phyloP scores from a whole-genome alignment of 805 yeast genomes.

The Zygotorulaspora chibaensis region DNA sequence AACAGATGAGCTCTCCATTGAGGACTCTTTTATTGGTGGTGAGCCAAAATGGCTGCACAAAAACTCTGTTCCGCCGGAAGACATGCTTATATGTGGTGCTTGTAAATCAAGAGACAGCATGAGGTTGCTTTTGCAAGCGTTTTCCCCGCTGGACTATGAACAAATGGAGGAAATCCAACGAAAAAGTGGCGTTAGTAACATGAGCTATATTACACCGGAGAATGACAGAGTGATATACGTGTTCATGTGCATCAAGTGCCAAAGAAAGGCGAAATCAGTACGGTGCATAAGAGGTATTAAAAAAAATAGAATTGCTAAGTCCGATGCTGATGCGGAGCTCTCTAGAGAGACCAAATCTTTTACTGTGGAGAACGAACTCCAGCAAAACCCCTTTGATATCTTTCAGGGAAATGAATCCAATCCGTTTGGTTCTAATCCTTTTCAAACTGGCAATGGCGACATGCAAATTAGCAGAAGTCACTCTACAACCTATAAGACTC shows the following conservation, averaged over 20 bases:
- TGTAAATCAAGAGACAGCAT: constrained; percentile 50
- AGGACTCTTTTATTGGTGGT: constrained; percentile 83
- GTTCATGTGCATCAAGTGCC: constrained; percentile 72
- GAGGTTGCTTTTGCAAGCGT: constrained; percentile 73
- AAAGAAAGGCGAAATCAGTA: constrained; percentile 63
- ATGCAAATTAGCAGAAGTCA: not conserved
- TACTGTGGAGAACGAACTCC: constrained; percentile 41
- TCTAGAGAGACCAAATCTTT: constrained; percentile 41
- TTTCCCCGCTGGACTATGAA: constrained; percentile 61
- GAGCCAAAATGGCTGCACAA: constrained; percentile 65
- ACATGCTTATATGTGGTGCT: constrained; percentile 55
- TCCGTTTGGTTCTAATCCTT: constrained; percentile 34
- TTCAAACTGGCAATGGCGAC: constrained; percentile 33
- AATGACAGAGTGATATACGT: constrained; percentile 82
- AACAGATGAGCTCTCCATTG: constrained; percentile 42
- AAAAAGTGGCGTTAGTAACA: constrained; percentile 9
- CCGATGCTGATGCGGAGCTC: constrained; percentile 40
- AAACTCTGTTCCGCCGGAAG: constrained; percentile 51
- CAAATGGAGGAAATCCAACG: constrained; percentile 23
- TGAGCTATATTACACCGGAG: constrained; percentile 39
- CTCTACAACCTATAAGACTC: constrained; percentile 1
- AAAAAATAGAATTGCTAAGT: constrained; percentile 46
- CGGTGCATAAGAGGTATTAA: constrained; percentile 73
- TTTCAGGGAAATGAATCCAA: constrained; percentile 16
- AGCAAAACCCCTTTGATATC: constrained; percentile 35